These are phyloP conservation scores for Alternaria solani DNA, from an alignment of 2,329 filamentous ascomycete genomes.

Conservation along the genomic window DNA sequence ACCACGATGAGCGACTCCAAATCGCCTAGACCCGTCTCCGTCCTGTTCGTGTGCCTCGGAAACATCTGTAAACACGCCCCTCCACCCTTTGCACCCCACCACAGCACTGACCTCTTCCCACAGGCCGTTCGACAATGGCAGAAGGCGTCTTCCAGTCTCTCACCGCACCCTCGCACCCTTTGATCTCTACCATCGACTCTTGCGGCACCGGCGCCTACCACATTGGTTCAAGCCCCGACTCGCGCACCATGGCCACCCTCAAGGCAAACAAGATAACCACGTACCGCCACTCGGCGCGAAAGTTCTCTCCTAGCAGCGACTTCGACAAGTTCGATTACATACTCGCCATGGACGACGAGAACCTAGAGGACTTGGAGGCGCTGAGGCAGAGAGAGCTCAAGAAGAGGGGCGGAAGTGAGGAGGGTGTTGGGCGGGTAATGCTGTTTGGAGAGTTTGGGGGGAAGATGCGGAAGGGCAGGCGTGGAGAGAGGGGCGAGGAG, in stretches of 20 bases:
- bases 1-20: slow-evolving; percentile 14
- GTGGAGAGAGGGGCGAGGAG: slow-evolving; percentile 14
- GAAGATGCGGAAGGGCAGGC: slow-evolving; percentile 41
- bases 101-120: not conserved
- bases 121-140: slow-evolving; percentile 85
- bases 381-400: slow-evolving; percentile 63
- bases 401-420: slow-evolving; percentile 42
- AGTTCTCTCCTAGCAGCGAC: slow-evolving; percentile 72
- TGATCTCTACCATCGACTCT: slow-evolving; percentile 78
- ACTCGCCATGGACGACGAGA: slow-evolving; percentile 90
- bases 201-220: slow-evolving; percentile 94
- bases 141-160: slow-evolving; percentile 88
- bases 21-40: slow-evolving; percentile 61
- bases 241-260: slow-evolving; percentile 83
- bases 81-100: not conserved
- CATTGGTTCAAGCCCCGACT: slow-evolving; percentile 76
- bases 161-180: slow-evolving; percentile 58
- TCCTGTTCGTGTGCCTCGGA: slow-evolving; percentile 94
- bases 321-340: slow-evolving; percentile 91
- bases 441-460: slow-evolving; percentile 85
- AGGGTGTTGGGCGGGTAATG: slow-evolving; percentile 66
- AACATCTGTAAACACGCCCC: slow-evolving; percentile 76
- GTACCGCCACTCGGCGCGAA: slow-evolving; percentile 79
- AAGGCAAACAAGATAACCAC: slow-evolving; percentile 75
- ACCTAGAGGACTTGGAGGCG: slow-evolving; percentile 74